Evolutionary conservation across 208 protist species (phyloP), one percentile per base, ranked within the genome.

Genomic region (Wallacemonas rigidus): DNA sequence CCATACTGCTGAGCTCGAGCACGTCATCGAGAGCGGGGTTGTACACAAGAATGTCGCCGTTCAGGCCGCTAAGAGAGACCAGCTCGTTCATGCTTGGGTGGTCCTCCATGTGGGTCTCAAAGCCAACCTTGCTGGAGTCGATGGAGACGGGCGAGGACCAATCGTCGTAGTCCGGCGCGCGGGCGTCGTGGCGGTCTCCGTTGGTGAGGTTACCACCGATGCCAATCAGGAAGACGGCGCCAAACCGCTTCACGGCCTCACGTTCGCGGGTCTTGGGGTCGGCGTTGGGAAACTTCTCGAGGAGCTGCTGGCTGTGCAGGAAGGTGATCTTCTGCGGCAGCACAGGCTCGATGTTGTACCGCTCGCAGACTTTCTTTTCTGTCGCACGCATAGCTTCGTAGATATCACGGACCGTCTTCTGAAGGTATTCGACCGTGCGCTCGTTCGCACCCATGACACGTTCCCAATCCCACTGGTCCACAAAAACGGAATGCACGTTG

Each of bases 381-480:
- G 91, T 92, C 57, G 75, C 53, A 50, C 74, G 73, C 50, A 98
- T 86, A 36, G 85, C 87, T 9, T 60, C 69, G 76, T 95, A 96
- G 61, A 98, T 80, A 47, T 73, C 81, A 47, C 68, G 50, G 7
- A 98, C 94, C 53, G 72, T 91, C 12, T 75, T 67, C 73, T 88
- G 75, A 44, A 98, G 75, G 75, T 88, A 93, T 2, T 89, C 81
- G 40, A 93, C 61, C 48, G 68, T 90, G 55, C 94, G 83, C 12
- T 97, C 71, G 11, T 80, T 68, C 7, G 68, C 38, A 26, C 4
- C 41, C 77, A 98, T 96, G 26, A 94, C 89, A 15, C 80, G 75
- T 79, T 98, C 92, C 94, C 94, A 98, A 80, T 98, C 94, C 91
- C 92, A 98, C 79, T 98, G 94, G 69, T 98, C 94, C 0, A 98